phyloP scores from a whole-genome alignment of 1,284 basidiomycete genomes.

The Malassezia globosa region DNA sequence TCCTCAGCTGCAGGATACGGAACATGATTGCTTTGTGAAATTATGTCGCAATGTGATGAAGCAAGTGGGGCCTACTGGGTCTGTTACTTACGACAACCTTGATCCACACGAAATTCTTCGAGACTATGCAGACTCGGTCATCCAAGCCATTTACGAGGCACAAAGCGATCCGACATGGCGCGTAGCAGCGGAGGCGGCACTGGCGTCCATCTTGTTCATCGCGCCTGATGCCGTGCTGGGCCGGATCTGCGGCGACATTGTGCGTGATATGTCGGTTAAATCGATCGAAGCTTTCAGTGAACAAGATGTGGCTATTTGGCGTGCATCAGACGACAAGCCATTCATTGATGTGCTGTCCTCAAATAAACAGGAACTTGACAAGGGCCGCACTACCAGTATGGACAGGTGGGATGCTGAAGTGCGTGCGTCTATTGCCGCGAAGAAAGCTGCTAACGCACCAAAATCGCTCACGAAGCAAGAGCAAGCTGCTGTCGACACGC shows the following conservation, averaged over 20 bases:
- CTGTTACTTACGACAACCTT: conserved; percentile 6
- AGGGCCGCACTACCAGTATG: conserved; percentile 33
- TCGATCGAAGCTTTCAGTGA: conserved; percentile 23
- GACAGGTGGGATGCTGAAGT: conserved; percentile 46
- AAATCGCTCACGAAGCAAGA: conserved; percentile 39
- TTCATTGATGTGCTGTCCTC: conserved; percentile 37
- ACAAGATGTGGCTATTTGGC: conserved; percentile 42
- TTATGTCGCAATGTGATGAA: conserved; percentile 30
- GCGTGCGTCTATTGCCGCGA: conserved; percentile 39
- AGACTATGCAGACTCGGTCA: conserved; percentile 22
- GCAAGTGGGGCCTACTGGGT: no score
- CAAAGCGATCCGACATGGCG: conserved; percentile 20
- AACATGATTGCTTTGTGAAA: conserved; percentile 32
- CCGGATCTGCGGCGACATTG: conserved; percentile 26
- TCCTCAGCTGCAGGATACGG: conserved; percentile 25
- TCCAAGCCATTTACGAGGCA: conserved; percentile 21
- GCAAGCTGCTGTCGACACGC: conserved; percentile 34
- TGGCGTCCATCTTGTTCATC: conserved; percentile 32
- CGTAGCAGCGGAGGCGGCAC: conserved; percentile 29
- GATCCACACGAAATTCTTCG: conserved; percentile 33
- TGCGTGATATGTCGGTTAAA: conserved; percentile 22
- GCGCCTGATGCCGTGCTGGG: conserved; percentile 32
- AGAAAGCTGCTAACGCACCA: conserved; percentile 33
- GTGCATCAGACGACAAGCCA: conserved; percentile 28
- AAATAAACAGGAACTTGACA: conserved; percentile 12